These are phyloP conservation scores for Vaccinium vitisidaea DNA, from an alignment of 148 eudicot species.

Conservation along the genomic window DNA sequence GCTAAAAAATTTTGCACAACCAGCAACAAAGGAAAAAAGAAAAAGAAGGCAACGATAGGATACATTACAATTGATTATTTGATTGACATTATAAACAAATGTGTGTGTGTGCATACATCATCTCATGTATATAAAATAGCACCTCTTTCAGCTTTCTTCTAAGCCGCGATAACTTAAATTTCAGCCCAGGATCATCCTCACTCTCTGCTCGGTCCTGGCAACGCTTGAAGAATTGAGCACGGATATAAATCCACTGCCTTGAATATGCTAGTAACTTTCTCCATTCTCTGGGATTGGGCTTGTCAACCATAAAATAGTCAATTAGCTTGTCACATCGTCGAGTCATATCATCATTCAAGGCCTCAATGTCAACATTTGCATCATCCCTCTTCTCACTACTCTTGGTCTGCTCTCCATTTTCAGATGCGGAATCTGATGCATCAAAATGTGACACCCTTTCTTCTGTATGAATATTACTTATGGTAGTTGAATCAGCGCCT, in stretches of 20 bases:
- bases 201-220: constrained; percentile 75
- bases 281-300: constrained; percentile 85
- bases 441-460: constrained; percentile 24
- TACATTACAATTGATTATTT: background rate
- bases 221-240: constrained; percentile 70
- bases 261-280: constrained; percentile 78
- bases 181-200: constrained; percentile 72
- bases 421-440: constrained; percentile 23
- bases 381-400: constrained; percentile 24
- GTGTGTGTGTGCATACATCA: background rate
- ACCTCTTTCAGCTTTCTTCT: constrained; percentile 94
- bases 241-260: constrained; percentile 66
- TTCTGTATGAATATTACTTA: constrained; percentile 30
- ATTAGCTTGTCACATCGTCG: constrained; percentile 81
- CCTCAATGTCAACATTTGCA: constrained; percentile 29
- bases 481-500: constrained; percentile 37
- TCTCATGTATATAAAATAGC: background rate
- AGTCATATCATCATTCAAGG: constrained; percentile 43
- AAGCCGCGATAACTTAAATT: constrained; percentile 69
- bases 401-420: constrained; percentile 18
- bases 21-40: background rate
- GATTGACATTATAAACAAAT: background rate
- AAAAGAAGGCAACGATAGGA: background rate
- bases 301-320: constrained; percentile 84
- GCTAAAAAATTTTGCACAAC: background rate